Percentiles rank a stretch among this genome's conserved stretches.
phyloP scores from a whole-genome alignment of 163 green algal species.

The Scenedesmus sp. region DNA sequence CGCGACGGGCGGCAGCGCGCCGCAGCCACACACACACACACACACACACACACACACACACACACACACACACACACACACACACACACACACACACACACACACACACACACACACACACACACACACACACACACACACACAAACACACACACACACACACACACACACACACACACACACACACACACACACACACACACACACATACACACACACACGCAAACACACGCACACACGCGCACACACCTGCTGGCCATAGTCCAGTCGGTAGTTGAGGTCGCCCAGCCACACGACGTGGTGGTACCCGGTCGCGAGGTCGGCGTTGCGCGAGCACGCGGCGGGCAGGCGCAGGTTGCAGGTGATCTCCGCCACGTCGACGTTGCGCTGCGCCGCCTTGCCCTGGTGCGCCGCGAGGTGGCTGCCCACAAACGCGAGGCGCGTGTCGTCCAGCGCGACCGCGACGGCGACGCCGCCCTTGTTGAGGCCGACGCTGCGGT shows the following conservation, averaged over 20 bases:
- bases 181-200: background rate
- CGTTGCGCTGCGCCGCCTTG: slow-evolving; percentile 52
- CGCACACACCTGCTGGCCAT: slow-evolving; percentile 47
- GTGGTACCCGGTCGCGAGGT: slow-evolving; percentile 60
- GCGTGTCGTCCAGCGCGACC: slow-evolving; percentile 55
- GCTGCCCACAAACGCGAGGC: slow-evolving; percentile 70
- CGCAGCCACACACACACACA: too few species aligned
- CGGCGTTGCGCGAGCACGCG: background rate
- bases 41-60: background rate
- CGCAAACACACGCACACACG: background rate
- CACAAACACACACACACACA: background rate
- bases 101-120: slow-evolving; percentile 1
- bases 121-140: too few species aligned
- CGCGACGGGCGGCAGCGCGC: too few species aligned
- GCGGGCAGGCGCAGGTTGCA: slow-evolving; percentile 22
- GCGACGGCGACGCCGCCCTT: slow-evolving; percentile 74
- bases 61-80: background rate
- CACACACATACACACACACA: slow-evolving; percentile 25
- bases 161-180: background rate
- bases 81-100: background rate
- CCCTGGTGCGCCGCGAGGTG: slow-evolving; percentile 79
- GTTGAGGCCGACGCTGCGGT: slow-evolving; percentile 61
- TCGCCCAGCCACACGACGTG: slow-evolving; percentile 84
- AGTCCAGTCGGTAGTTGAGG: slow-evolving; percentile 81
- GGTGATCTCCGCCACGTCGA: slow-evolving; percentile 35